Evolutionary conservation across 1,284 basidiomycete genomes (phyloP), one percentile per base, ranked within the genome.

Genomic region (Dichomitus squalens): DNA sequence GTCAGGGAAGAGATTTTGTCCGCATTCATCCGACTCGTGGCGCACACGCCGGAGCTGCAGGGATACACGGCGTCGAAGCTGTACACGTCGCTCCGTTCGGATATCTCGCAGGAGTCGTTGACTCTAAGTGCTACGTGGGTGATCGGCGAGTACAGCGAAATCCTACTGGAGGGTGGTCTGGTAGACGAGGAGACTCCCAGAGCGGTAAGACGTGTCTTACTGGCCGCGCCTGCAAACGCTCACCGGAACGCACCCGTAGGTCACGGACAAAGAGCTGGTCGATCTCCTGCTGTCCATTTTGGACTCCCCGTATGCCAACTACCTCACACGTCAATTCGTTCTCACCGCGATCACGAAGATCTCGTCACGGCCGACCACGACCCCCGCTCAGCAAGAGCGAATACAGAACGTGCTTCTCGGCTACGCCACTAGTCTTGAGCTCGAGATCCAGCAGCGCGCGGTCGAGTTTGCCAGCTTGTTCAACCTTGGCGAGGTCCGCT

Each of bases 1-100:
- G 96, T 99, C 27, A 85, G 95, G 60, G 97, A 99, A 73, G 97
- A 99, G 73, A 95, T 98, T 43, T 76, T 99, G 14, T 93, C 95
- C 0, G 88, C 93, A 0, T 99, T 99, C 75, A 93, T 99, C 62
- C 90, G 97, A 20, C 85, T 99, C 20, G 95, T 98, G 0, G 94
- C 93, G 49, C 95, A 99, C 75, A 99, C 97, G 0, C 95, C 97
- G 1, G 97, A 99, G 72, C 78, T 99, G 39, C 97, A 99, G 74
- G 90, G 89, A 12, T 99, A 99, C 75, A 97, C 96, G 0, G 87
- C 95, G 7, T 96, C 96, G 61, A 94, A 94, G 67, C 79, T 99
- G 21, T 99, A 94, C 72, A 81, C 87, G 1, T 92, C 96, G 2
- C 83, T 99, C 16, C 90, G 89, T 55, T 79, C 84, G 1, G 97